Conservation (phyloP, 805 yeast species). For the Metschnikowia baotianmanensis region DNA sequence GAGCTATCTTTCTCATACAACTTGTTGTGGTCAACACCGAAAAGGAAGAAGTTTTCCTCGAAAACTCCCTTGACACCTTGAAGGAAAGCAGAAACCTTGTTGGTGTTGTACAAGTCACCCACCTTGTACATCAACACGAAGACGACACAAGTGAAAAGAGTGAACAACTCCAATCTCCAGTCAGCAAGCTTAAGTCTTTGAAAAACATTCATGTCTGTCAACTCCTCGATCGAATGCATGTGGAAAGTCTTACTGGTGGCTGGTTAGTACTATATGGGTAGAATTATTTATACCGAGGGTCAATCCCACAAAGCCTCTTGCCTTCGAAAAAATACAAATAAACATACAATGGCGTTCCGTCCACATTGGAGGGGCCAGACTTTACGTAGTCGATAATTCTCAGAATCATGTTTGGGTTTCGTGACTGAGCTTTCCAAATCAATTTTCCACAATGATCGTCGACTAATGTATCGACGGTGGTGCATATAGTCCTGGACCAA, state of each 20-base stretch:
- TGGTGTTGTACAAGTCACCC: constrained; percentile 61
- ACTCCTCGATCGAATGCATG: constrained; percentile 47
- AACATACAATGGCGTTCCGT: constrained; percentile 22
- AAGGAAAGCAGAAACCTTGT: constrained; percentile 53
- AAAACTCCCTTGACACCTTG: constrained; percentile 50
- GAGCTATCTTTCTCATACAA: constrained; percentile 60
- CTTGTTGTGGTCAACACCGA: constrained; percentile 53
- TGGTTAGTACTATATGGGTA: constrained; percentile 8
- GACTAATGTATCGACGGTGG: constrained; percentile 1
- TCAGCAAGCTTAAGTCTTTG: constrained; percentile 61
- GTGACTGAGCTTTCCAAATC: background rate
- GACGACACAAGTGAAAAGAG: constrained; percentile 48
- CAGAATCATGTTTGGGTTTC: constrained; percentile 14
- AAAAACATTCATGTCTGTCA: constrained; percentile 53
- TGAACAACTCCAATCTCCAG: constrained; percentile 73
- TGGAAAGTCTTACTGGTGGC: constrained; percentile 17
- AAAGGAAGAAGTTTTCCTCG: constrained; percentile 70
- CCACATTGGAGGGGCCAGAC: constrained; percentile 18
- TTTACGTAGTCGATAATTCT: constrained; percentile 15
- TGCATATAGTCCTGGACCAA: constrained; percentile 3
- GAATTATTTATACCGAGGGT: background rate
- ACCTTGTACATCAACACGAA: constrained; percentile 50
- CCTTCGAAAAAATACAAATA: background rate
- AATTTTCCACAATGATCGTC: constrained; percentile 10
- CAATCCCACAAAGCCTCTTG: background rate